These are phyloP conservation scores for Delitschia confertaspora DNA, from an alignment of 495 filamentous ascomycete genomes.

Conservation along the genomic window DNA sequence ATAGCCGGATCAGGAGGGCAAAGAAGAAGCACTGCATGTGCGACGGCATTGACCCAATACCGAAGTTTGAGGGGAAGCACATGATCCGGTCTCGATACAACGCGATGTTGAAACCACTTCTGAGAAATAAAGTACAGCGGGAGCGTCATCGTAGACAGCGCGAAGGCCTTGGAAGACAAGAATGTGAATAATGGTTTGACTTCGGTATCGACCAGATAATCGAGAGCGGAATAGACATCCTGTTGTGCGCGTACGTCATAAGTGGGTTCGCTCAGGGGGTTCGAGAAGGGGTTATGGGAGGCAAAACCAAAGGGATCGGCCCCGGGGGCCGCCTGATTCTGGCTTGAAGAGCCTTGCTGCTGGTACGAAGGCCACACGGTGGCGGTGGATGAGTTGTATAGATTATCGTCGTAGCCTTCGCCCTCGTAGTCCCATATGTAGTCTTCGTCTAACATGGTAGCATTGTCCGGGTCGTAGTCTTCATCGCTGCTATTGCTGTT, in stretches of 20 bases:
- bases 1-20: neutral
- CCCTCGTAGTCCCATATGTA: constrained; percentile 18
- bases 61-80: constrained; percentile 7
- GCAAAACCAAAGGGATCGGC: constrained; percentile 17
- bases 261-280: constrained; percentile 1
- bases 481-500: neutral
- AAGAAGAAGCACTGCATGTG: constrained; percentile 18
- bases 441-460: constrained; percentile 9
- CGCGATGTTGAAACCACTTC: neutral
- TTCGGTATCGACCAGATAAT: constrained; percentile 10
- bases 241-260: neutral
- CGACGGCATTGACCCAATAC: constrained; percentile 17
- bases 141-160: constrained; percentile 18
- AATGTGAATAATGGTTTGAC: constrained; percentile 19
- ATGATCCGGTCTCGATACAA: neutral
- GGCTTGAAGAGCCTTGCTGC: too few species aligned
- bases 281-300: constrained; percentile 10
- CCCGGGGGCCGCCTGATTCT: neutral
- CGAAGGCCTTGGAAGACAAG: constrained; percentile 11
- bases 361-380: constrained; percentile 7
- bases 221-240: constrained; percentile 6
- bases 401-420: constrained; percentile 19
- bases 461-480: neutral
- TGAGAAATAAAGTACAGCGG: constrained; percentile 19
- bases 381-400: constrained; percentile 2